phyloP scores from a whole-genome alignment of 495 filamentous ascomycete genomes.

The Cryomyces antarcticus region DNA sequence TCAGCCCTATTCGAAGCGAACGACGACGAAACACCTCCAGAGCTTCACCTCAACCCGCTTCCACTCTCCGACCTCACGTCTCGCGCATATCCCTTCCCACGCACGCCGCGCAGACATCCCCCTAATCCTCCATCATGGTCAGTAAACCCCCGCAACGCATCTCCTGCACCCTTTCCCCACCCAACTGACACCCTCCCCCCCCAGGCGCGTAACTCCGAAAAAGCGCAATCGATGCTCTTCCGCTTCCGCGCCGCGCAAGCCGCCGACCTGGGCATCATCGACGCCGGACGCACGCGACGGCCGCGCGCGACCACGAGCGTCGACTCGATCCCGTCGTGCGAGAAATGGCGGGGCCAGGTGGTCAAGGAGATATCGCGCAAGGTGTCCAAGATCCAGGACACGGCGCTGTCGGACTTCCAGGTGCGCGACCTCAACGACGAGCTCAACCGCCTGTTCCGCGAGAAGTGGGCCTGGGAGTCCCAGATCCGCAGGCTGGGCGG shows the following conservation, averaged over 20 bases:
- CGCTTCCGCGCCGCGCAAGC: constrained; percentile 97
- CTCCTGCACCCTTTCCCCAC: not conserved
- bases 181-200: not conserved
- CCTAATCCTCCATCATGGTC: not conserved
- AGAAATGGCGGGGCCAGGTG: constrained; percentile 96
- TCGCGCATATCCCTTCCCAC: not conserved
- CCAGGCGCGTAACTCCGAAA: constrained; percentile 76
- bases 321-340: constrained; percentile 65
- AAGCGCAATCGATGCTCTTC: constrained; percentile 99
- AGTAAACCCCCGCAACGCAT: not conserved
- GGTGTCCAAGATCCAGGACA: constrained; percentile 84
- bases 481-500: constrained; percentile 87
- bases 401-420: constrained; percentile 76
- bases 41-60: not conserved
- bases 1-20: too few relatives aligned
- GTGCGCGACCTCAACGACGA: constrained; percentile 97
- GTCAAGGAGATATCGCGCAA: constrained; percentile 95
- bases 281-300: constrained; percentile 71
- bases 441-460: constrained; percentile 96
- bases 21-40: too few relatives aligned
- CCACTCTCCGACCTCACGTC: not conserved
- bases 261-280: constrained; percentile 87
- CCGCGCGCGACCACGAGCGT: constrained; percentile 77
- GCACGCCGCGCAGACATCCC: not conserved
- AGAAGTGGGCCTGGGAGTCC: constrained; percentile 97